phyloP scores from a whole-genome alignment of 2,329 filamentous ascomycete species.

The Xylariaceae sp. region DNA sequence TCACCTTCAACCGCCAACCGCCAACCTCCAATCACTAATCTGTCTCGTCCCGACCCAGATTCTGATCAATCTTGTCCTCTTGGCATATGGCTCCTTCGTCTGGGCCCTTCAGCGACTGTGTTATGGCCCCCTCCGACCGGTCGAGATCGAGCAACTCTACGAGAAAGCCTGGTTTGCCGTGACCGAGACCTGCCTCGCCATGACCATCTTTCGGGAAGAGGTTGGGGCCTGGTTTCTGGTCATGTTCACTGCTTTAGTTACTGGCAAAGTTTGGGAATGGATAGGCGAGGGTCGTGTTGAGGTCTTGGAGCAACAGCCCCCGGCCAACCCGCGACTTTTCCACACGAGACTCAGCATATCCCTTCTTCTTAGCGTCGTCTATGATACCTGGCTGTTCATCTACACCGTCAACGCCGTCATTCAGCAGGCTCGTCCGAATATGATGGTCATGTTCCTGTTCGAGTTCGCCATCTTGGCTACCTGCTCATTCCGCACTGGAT shows the following conservation, averaged over 20 bases:
- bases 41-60: slow-evolving; percentile 56
- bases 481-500: slow-evolving; percentile 75
- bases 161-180: slow-evolving; percentile 98
- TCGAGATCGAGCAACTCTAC: slow-evolving; percentile 96
- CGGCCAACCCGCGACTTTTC: slow-evolving; percentile 84
- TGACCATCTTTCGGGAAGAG: slow-evolving; percentile 97
- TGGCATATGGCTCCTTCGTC: slow-evolving; percentile 78
- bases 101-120: slow-evolving; percentile 88
- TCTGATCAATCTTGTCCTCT: slow-evolving; percentile 85
- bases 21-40: slow-evolving; percentile 14
- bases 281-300: slow-evolving; percentile 95
- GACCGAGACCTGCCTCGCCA: slow-evolving; percentile 93
- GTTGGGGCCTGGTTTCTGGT: slow-evolving; percentile 92
- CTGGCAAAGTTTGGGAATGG: slow-evolving; percentile 98
- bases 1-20: neutral
- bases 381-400: slow-evolving; percentile 77
- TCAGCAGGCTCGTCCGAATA: slow-evolving; percentile 85
- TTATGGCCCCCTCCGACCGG: slow-evolving; percentile 85
- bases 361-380: slow-evolving; percentile 75
- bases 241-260: slow-evolving; percentile 93
- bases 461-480: slow-evolving; percentile 90
- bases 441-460: slow-evolving; percentile 99
- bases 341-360: slow-evolving; percentile 81
- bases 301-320: slow-evolving; percentile 91
- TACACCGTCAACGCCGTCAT: slow-evolving; percentile 85